Evolutionary conservation across 208 protist species (phyloP).

Genomic region (Herpetomonas samuelpessoai): DNA sequence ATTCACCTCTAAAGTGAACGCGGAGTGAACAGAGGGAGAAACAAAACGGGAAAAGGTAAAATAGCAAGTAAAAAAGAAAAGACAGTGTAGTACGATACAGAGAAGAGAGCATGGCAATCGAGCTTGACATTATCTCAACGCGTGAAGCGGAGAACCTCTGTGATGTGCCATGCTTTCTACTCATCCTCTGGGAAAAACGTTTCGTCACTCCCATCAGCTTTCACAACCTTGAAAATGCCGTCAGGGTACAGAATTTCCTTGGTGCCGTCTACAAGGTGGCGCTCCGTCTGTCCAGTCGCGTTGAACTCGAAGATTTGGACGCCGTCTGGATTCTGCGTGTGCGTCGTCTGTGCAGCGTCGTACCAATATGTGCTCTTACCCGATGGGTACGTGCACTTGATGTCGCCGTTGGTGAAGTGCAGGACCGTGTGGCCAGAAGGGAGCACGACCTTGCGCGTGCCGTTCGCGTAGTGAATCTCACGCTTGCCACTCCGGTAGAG

Average conservation of each 20-base stretch:
- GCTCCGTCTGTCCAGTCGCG: conserved; percentile 85
- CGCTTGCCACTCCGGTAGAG: conserved; percentile 89
- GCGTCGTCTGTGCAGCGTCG: conserved; percentile 86
- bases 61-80: conserved; percentile 4
- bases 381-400: conserved; percentile 88
- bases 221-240: conserved; percentile 87
- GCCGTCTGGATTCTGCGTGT: conserved; percentile 85
- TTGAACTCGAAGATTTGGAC: conserved; percentile 91
- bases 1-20: conserved; percentile 5
- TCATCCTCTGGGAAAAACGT: conserved; percentile 64
- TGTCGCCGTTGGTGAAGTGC: conserved; percentile 92
- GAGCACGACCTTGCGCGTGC: conserved; percentile 87
- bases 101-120: too few relatives aligned
- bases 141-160: too few relatives aligned
- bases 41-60: conserved; percentile 16
- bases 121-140: too few relatives aligned
- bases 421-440: conserved; percentile 79
- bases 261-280: conserved; percentile 82
- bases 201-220: conserved; percentile 77
- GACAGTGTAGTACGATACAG: too few relatives aligned
- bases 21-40: neutral
- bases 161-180: too few relatives aligned
- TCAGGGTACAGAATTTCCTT: conserved; percentile 95
- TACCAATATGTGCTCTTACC: conserved; percentile 94
- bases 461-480: conserved; percentile 91